Conservation (phyloP, 2,329 filamentous ascomycete species). For the Calonectria henricotiae region DNA sequence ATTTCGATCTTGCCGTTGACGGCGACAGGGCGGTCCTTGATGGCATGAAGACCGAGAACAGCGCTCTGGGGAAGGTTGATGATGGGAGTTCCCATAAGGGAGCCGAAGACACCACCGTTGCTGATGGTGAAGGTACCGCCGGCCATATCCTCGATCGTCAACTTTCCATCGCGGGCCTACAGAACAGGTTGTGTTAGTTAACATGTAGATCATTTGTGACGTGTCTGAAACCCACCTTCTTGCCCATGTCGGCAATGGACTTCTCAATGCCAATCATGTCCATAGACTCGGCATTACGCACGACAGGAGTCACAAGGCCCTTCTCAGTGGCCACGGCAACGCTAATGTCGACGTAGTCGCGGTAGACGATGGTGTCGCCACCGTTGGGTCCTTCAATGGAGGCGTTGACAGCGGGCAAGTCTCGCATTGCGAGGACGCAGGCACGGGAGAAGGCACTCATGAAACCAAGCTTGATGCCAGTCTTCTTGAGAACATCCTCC, state of each 20-base stretch:
- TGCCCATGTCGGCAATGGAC: constrained; percentile 92
- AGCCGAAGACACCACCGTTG: constrained; percentile 97
- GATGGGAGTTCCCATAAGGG: constrained; percentile 97
- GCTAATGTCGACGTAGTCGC: constrained; percentile 98
- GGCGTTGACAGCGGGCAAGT: constrained; percentile 95
- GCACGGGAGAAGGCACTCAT: constrained; percentile 98
- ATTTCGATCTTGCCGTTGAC: constrained; percentile 96
- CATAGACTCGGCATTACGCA: constrained; percentile 92
- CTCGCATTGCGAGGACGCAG: constrained; percentile 91
- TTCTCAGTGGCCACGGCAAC: constrained; percentile 98
- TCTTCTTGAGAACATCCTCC: constrained; percentile 96
- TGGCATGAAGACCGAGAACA: constrained; percentile 93
- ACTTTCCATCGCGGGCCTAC: constrained; percentile 90
- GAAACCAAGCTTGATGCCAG: constrained; percentile 98
- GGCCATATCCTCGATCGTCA: constrained; percentile 99
- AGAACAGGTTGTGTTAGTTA: constrained; percentile 12
- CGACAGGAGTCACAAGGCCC: constrained; percentile 95
- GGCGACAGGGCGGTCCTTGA: constrained; percentile 93
- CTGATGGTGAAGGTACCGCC: constrained; percentile 98
- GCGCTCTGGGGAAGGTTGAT: constrained; percentile 97
- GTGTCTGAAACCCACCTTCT: constrained; percentile 78
- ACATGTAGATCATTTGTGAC: neutral
- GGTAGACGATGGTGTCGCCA: constrained; percentile 97
- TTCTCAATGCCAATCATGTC: constrained; percentile 92
- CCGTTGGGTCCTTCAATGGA: constrained; percentile 96